A percentile compares a stretch with the other conserved stretches of the same genome.
Evolutionary conservation across 305 asterid species (phyloP).

Genomic region (Solanum aculeatissimum): DNA sequence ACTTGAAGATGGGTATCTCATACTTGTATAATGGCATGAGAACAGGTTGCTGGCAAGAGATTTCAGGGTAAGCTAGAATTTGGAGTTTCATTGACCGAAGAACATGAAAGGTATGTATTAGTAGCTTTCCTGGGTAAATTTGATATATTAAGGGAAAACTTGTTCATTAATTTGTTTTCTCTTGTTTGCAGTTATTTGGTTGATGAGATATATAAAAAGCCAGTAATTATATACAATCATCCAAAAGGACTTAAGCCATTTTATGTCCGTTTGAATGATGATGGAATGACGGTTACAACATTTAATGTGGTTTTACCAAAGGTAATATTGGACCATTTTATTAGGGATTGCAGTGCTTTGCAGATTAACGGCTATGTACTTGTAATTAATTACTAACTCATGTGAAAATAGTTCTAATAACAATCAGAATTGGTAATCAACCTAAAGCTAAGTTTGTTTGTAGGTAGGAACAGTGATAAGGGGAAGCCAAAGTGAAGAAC

Average conservation of each 20-base stretch:
- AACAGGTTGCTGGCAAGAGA: conserved; percentile 36
- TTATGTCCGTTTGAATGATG: conserved; percentile 47
- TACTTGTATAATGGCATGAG: not conserved
- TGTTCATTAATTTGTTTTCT: not conserved
- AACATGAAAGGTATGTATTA: conserved; percentile 57
- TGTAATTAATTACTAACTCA: not conserved
- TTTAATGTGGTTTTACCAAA: conserved; percentile 70
- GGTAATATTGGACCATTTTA: conserved; percentile 21
- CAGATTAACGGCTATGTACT: not conserved
- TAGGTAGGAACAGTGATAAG: conserved; percentile 66
- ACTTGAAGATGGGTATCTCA: not conserved
- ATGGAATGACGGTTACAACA: conserved; percentile 63
- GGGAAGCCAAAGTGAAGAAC: conserved; percentile 92
- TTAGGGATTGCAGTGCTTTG: not conserved
- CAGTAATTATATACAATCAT: conserved; percentile 52
- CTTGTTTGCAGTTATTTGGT: conserved; percentile 39
- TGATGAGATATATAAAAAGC: conserved; percentile 53
- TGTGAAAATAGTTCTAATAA: not conserved
- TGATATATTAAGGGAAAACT: not conserved
- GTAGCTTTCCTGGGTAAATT: not conserved
- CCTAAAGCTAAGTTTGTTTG: not conserved
- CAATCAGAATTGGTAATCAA: not conserved
- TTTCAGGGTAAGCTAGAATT: conserved; percentile 40
- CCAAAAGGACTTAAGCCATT: conserved; percentile 66
- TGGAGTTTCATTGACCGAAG: conserved; percentile 63